Base-by-base conservation (phyloP, 768 basidiomycete species). In the Sporobolomyces roseus region DNA sequence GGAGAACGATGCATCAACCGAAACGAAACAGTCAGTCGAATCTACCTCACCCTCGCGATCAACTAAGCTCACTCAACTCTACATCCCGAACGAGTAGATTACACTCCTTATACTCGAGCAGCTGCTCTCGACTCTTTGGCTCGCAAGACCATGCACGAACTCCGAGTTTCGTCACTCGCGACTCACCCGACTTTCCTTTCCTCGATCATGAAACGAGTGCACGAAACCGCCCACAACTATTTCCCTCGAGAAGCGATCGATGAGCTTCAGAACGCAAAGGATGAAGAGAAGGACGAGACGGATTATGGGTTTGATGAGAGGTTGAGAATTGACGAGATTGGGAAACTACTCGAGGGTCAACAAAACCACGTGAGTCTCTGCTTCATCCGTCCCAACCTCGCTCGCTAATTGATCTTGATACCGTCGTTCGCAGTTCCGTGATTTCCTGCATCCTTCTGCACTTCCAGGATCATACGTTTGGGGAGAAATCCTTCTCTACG, bases 231-330 rank as follows among this genome's bases (percentile, higher is more conserved):
- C 35, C 52, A 54, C 32, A 43, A 43, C 3, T 51, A 58, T 14
- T 51, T 71, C 46, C 62, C 63, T 23, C 58, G 45, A 25, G 68
- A 69, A 35, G 65, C 65, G 38, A 64, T 65, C 33, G 59, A 33
- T 25, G 58, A 65, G 36, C 41, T 58, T 45, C 14, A 60, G 41
- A 27, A 48, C 23, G 51, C 52, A 12, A 53, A 16, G 48, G n/a
- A 43, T 35, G 30, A 45, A 4, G 62, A 63, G 9, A 14, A 17
- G 3, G 68, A 63, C 59, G 38, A 10, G 48, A 51, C 32, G 3
- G 71, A 72, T 33, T 72, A 66, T 17, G 71, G 71, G 7, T 72
- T 72, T n/a, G 71, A 72, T 25, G 71, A 72, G 67, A 63, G 71
- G 3, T 21, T 72, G 2, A n/a, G 71, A 9, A 32, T 72, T 12